These are phyloP conservation scores for Handroanthus guayacan DNA, from an alignment of 257 asterid genomes.

Conservation along the genomic window DNA sequence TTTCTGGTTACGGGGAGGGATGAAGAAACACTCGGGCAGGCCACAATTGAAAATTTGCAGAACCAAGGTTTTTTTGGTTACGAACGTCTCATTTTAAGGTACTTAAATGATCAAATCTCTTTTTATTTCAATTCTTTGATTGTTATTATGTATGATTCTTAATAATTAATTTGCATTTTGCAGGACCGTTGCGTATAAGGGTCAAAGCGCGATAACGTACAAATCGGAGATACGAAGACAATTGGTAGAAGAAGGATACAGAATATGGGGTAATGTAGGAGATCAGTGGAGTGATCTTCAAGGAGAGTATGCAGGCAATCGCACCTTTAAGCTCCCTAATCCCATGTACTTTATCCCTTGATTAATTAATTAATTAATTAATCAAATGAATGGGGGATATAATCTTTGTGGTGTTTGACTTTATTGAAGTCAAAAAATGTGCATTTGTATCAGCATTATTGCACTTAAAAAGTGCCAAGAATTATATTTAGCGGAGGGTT, in stretches of 20 bases:
- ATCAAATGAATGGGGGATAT: not conserved
- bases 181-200: constrained; percentile 49
- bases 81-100: constrained; percentile 62
- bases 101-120: not conserved
- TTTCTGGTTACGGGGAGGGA: constrained; percentile 68
- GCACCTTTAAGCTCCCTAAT: constrained; percentile 68
- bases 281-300: constrained; percentile 75
- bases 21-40: constrained; percentile 56
- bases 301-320: constrained; percentile 56
- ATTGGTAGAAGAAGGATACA: constrained; percentile 55
- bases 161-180: too few species aligned
- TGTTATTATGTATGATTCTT: too few species aligned
- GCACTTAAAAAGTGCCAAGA: too few species aligned
- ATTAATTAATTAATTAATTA: not conserved
- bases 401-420: constrained; percentile 22
- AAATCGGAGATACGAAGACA: constrained; percentile 57
- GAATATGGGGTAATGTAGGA: constrained; percentile 69
- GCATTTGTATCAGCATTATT: not conserved
- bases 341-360: constrained; percentile 73
- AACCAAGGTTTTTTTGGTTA: constrained; percentile 60
- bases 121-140: not conserved
- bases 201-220: constrained; percentile 51
- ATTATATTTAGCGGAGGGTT: too few species aligned
- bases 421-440: not conserved
- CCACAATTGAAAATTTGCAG: constrained; percentile 50